Evolutionary conservation across 768 basidiomycete genomes (phyloP).

Genomic region (Ephemerocybe angulata): DNA sequence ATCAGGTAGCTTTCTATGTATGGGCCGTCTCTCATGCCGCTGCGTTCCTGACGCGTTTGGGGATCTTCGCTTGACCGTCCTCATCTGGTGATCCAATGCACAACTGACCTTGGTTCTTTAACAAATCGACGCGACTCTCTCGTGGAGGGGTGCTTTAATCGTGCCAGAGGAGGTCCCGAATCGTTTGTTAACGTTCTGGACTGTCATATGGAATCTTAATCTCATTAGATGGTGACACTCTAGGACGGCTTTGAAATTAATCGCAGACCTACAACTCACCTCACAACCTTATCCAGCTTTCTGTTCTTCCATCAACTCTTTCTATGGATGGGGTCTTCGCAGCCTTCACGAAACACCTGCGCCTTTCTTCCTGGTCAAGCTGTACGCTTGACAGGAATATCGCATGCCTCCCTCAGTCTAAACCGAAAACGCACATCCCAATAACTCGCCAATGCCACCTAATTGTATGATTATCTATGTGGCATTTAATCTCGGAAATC

Average conservation of each 20-base stretch:
- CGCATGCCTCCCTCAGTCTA: too few species aligned
- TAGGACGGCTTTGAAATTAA: neutral
- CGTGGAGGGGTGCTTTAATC: neutral
- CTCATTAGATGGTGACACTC: neutral
- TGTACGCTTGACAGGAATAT: neutral
- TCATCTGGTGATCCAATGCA: neutral
- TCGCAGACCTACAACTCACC: too few species aligned
- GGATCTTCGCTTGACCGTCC: neutral
- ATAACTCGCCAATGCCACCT: too few species aligned
- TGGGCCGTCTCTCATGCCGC: neutral
- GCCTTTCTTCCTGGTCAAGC: neutral
- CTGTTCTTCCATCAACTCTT: slow-evolving; percentile 2
- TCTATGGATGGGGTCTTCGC: neutral
- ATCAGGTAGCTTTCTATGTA: neutral
- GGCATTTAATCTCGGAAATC: neutral
- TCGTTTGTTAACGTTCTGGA: neutral
- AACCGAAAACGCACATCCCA: too few species aligned
- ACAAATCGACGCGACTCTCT: too few species aligned
- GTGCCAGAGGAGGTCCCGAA: neutral
- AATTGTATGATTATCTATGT: neutral
- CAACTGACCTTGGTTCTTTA: too few species aligned
- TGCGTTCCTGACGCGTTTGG: neutral
- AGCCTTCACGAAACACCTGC: neutral
- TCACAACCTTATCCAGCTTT: too few species aligned
- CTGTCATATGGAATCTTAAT: slow-evolving; percentile 5